Percentiles rank a stretch among this genome's conserved stretches.
Evolutionary conservation across 805 yeast genomes (phyloP).

Genomic region (Priceomyces carsonii): DNA sequence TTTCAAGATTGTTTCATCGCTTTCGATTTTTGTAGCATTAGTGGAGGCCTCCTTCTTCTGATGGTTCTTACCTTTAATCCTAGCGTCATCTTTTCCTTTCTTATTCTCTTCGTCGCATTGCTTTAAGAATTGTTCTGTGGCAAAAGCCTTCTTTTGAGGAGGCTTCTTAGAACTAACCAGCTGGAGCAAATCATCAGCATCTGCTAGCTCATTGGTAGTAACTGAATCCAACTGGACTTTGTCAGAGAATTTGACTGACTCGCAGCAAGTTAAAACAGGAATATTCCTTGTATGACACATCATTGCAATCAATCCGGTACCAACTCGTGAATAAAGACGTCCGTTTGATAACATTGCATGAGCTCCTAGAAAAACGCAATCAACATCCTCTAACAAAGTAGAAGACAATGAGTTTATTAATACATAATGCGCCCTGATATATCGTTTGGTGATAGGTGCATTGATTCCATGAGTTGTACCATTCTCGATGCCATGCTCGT

Average conservation of each 20-base stretch:
- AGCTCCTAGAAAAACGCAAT: constrained; percentile 91
- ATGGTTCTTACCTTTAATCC: constrained; percentile 16
- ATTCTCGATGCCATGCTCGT: constrained; percentile 15
- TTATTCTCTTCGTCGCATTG: constrained; percentile 35
- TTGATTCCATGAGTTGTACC: constrained; percentile 12
- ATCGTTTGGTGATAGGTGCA: constrained; percentile 41
- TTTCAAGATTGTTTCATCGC: constrained; percentile 45
- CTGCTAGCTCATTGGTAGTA: constrained; percentile 87
- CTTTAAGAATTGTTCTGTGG: constrained; percentile 62
- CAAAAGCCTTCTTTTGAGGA: constrained; percentile 57
- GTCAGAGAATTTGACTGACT: constrained; percentile 90
- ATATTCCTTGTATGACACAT: constrained; percentile 83
- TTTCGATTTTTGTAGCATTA: constrained; percentile 12
- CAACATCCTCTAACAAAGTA: constrained; percentile 81
- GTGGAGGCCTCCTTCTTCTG: constrained; percentile 6
- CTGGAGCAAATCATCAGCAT: constrained; percentile 66
- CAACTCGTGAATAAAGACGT: constrained; percentile 87
- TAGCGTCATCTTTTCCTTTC: constrained; percentile 22
- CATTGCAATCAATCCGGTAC: constrained; percentile 92
- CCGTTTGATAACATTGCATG: constrained; percentile 98
- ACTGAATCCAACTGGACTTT: constrained; percentile 96
- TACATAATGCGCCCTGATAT: constrained; percentile 76
- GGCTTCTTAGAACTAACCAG: constrained; percentile 50
- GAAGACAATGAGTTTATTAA: constrained; percentile 73
- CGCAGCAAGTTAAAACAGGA: constrained; percentile 95